Evolutionary conservation across 106 monocot species (phyloP), one percentile per base, ranked within the genome.

Genomic region (Dioscorea dumetorum): DNA sequence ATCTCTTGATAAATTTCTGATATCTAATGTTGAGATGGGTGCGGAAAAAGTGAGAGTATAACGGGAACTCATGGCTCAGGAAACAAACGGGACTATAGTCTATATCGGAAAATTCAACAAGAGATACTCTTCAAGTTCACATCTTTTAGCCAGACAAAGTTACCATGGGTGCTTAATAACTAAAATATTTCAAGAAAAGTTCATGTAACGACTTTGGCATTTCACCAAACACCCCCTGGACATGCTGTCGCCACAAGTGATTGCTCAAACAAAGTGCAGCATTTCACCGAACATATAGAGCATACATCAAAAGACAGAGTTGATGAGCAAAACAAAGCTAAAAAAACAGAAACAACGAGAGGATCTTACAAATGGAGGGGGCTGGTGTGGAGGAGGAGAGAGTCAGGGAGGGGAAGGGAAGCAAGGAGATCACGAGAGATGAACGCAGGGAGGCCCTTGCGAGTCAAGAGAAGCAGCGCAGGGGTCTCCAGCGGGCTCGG

Each of bases 361-460:
- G 12, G 2, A n/a, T 17, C 81, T 86, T 79, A 99, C 97, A 99
- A 99, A 70, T 99, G 82, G 28, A 93, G 58, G 2, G 97, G 97
- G 74, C 92, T 90, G 79, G 85, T 70, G 70, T 93, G 97, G 24
- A 92, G 87, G 31, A 90, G 80, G 24, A 66, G 80, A 33, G 97
- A 93, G 67, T 87, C 84, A 12, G 95, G 91, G 32, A 17, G 60
- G 22, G 88, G 83, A 22, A 93, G 74, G 17, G 78, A 32, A 12
- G 71, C 48, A 21, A 99, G 71, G 31, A 81, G 80, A 64, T 99
- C 97, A 12, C 70, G 86, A 49, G 97, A 70, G 60, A 93, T 16
- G 81, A 93, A 99, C 62, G 62, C 53, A 13, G 97, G 97, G 4
- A 99, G 81, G 8, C 92, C 97, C 53, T 85, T 89, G 28, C 80